A percentile compares a stretch with the other conserved stretches of the same genome.
Conservation (phyloP, 139 green algal genomes). For the Chlamydomonas sp. region DNA sequence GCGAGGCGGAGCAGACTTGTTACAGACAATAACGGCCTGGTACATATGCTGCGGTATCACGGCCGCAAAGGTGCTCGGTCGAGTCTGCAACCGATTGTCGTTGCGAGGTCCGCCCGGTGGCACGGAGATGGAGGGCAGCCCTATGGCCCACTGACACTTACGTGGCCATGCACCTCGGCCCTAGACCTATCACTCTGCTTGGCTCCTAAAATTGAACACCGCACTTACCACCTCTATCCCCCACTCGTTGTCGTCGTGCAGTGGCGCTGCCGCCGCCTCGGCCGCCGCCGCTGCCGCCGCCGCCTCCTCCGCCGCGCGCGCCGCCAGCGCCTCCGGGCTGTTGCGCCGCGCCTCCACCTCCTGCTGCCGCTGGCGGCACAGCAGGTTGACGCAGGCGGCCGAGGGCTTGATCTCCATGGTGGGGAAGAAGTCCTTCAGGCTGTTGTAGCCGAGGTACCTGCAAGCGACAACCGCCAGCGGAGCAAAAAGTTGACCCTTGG, state of each 20-base stretch:
- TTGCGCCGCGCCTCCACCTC: conserved; percentile 11
- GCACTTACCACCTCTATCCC: conserved; percentile 75
- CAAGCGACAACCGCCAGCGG: too few relatives aligned
- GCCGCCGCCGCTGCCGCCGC: conserved; percentile 44
- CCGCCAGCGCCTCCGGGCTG: conserved; percentile 50
- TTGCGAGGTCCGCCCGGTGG: too few relatives aligned
- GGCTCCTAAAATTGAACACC: not conserved
- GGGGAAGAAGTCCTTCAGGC: conserved; percentile 96
- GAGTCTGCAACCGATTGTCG: too few relatives aligned
- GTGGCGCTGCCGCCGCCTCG: conserved; percentile 48
- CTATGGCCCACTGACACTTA: too few relatives aligned
- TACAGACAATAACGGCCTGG: too few relatives aligned
- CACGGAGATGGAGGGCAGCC: too few relatives aligned
- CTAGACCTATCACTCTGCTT: not conserved
- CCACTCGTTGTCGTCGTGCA: conserved; percentile 95
- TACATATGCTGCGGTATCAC: too few relatives aligned
- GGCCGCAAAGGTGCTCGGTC: too few relatives aligned
- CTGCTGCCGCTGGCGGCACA: not conserved
- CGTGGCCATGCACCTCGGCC: not conserved
- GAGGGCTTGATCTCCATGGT: conserved; percentile 93
- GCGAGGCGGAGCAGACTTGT: too few relatives aligned
- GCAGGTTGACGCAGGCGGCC: conserved; percentile 78
- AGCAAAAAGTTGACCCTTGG: too few relatives aligned
- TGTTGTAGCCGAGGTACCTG: conserved; percentile 90
- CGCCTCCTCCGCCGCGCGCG: conserved; percentile 48